Evolutionary conservation across 257 asterid genomes (phyloP), one percentile per base, ranked within the genome.

Genomic region (Gardenia jasminoides): DNA sequence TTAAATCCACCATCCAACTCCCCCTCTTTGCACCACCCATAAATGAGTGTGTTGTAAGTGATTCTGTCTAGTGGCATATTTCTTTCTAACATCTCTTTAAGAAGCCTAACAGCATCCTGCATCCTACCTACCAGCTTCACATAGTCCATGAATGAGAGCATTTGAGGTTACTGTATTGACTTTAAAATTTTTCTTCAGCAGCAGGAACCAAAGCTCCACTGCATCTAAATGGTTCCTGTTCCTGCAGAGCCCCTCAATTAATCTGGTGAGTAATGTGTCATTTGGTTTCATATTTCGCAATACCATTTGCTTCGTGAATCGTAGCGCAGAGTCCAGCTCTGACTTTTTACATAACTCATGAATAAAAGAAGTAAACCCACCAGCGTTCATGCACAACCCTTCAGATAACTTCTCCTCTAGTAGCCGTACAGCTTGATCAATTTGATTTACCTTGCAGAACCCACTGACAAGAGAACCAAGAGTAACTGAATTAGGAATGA

Each of bases 101-200:
- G 81, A 77, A 92, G 80, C 82, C 66, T 73, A 78, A 70, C 78
- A 77, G 94, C 93, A 67, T 91, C 91, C 52, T 83, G 87, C 86
- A 86, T 47, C 15, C 85, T 86, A 75, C 15, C 85, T 86, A 75
- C 96, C 98, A 26, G 80, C 86, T 83, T 83, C 78, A 81, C 95
- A 92, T 56, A 93, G 87, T 56, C 96, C 94, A 28, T 86, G 87
- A 86, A 94, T 82, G 80, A 94, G 96, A 78, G 98, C 92, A 78
- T 92, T 94, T 78, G 90, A 90, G 82, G 97, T 89, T 69, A 88
- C 80, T 44, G 88, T 88, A 86, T 89, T 94, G 70, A 86, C 84
- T 19, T 81, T 83, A 80, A 90, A 69, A 65, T 96, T 96, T 69
- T 82, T 90, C 76, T 79, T 83, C 76, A 81, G 84, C 74, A 94